These are phyloP conservation scores for Neurospora pannonica DNA, from an alignment of 495 filamentous ascomycete genomes.

Conservation along the genomic window DNA sequence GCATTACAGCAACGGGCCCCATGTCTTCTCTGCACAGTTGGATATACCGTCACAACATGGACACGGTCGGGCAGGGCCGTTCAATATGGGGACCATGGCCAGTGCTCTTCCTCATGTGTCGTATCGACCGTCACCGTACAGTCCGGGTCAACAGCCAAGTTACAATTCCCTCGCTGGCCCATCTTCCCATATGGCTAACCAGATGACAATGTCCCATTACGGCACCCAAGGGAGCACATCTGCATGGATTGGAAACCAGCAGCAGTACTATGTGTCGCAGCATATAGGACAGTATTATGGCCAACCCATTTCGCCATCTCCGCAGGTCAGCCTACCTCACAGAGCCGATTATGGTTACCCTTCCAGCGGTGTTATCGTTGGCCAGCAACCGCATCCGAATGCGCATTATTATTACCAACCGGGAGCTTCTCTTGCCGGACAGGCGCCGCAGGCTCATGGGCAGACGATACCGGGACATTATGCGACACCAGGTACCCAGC, in stretches of 20 bases:
- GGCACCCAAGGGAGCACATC: conserved; percentile 25
- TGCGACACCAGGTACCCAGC: conserved; percentile 3
- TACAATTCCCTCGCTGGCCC: conserved; percentile 28
- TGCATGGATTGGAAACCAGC: conserved; percentile 18
- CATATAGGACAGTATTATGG: conserved; percentile 31
- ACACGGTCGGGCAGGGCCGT: conserved; percentile 20
- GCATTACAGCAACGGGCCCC: conserved; percentile 20
- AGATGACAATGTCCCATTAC: conserved; percentile 39
- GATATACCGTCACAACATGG: conserved; percentile 27
- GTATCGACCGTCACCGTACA: conserved; percentile 27
- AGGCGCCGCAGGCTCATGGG: conserved; percentile 13
- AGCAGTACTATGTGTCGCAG: conserved; percentile 35
- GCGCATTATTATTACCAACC: conserved; percentile 33
- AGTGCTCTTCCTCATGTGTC: conserved; percentile 28
- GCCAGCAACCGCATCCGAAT: conserved; percentile 22
- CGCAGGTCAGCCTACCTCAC: conserved; percentile 19
- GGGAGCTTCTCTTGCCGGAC: conserved; percentile 21
- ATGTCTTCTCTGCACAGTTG: conserved; percentile 28
- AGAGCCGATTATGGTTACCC: conserved; percentile 31
- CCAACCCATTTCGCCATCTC: conserved; percentile 23
- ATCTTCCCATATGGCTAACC: conserved; percentile 31
- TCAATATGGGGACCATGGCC: conserved; percentile 32
- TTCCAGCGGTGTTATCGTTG: conserved; percentile 24
- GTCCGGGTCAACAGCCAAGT: conserved; percentile 24
- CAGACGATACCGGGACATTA: conserved; percentile 27